Base-by-base conservation (phyloP, 768 basidiomycete genomes). In the Agaricus subrufescens region DNA sequence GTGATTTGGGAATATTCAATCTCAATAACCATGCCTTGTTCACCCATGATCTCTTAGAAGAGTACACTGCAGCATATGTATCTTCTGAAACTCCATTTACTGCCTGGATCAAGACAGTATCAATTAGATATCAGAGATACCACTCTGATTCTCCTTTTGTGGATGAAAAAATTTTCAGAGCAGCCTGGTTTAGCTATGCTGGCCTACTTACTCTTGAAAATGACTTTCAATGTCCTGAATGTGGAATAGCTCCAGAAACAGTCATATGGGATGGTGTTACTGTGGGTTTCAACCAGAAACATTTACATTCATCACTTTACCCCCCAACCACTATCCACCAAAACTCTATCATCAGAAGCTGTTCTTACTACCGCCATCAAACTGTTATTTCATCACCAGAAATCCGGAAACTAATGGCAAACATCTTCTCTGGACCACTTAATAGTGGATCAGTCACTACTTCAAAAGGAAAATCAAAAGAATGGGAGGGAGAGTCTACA, bases 1-100 rank as follows among this genome's bases (percentile, higher is more conserved):
- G 55, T 6, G 50, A 61, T 2, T 11, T 62, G 9, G 71, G 71
- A 1, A 9, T 73, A 0, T 71, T 75, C 57, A 75, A 75, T 56
- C 65, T 61, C 37, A 72, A 74, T 43, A 72, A 73, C 57, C 50
- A 42, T 2, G 47, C 58, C 3, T 39, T 73, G 3, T 65, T 73
- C 50, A 58, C 71, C 1, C 70, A 73, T 44, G 63, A 71, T 12
- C 57, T 73, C 3, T 59, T 75, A 3, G 65, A 75, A 29, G 68
- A 69, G 38, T 75, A 71, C 46, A 72, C 69, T 1, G 63, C 58
- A 27, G 57, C 59, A 0, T 73, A 58, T 49, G 70, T 68, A 12
- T 52, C 66, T 9, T 73, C 73, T 1, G 71, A 75, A 58, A 73
- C 66, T 0, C 72, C 71, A 1, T 73, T 75, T 54, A 56, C 60